phyloP scores from a whole-genome alignment of 1,139 yeast genomes.

The Hansenula lynferdii region DNA sequence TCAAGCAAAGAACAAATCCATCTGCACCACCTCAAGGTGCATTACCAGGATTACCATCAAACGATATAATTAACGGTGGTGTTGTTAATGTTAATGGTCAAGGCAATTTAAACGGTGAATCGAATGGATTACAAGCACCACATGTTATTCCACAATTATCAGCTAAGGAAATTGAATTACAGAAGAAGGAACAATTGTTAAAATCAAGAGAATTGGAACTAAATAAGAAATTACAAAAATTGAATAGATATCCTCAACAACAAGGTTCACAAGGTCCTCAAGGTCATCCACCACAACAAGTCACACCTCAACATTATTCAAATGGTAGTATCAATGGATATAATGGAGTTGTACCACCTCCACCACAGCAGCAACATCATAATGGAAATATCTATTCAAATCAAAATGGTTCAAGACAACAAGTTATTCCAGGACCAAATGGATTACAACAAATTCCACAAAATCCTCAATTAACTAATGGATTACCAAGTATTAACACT shows the following conservation, averaged over 20 bases:
- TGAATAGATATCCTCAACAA: slow-evolving; percentile 9
- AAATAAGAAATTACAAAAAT: slow-evolving; percentile 23
- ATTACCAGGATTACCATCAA: slow-evolving; percentile 2
- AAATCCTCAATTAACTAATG: slow-evolving; percentile 1
- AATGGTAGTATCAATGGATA: too few species aligned
- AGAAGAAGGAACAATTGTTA: slow-evolving; percentile 40
- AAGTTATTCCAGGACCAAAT: slow-evolving; percentile 2
- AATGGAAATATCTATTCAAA: slow-evolving; percentile 5
- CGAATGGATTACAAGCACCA: background rate
- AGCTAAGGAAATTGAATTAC: slow-evolving; percentile 35
- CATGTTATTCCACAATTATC: slow-evolving; percentile 1
- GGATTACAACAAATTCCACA: slow-evolving; percentile 4
- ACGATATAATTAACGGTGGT: slow-evolving; percentile 2
- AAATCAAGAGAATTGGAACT: slow-evolving; percentile 35
- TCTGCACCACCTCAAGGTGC: background rate
- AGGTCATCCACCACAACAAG: slow-evolving; percentile 19
- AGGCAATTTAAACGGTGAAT: background rate
- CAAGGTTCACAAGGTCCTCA: slow-evolving; percentile 19
- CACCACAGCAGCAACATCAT: slow-evolving; percentile 13
- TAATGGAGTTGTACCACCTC: too few species aligned
- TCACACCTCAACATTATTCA: slow-evolving; percentile 16
- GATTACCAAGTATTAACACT: background rate
- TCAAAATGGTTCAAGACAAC: background rate
- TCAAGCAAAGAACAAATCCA: slow-evolving; percentile 1
- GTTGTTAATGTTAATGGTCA: slow-evolving; percentile 1